Evolutionary conservation across 176 grass and related monocot species (phyloP).

Genomic region (Avena atlantica): DNA sequence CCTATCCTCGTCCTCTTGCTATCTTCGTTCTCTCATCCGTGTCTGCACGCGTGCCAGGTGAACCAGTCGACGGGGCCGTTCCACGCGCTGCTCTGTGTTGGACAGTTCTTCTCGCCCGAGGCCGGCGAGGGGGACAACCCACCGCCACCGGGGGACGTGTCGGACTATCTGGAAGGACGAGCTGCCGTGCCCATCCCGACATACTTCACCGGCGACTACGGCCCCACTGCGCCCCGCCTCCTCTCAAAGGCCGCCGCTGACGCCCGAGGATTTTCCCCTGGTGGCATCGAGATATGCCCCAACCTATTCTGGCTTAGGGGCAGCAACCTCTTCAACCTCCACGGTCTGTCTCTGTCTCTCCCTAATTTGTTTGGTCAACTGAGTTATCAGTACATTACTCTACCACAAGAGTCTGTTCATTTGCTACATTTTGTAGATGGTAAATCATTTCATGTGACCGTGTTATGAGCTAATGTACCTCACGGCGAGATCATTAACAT

Average conservation of each 20-base stretch:
- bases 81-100: slow-evolving; percentile 83
- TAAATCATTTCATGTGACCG: background rate
- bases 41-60: slow-evolving; percentile 47
- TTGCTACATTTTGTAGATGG: background rate
- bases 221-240: slow-evolving; percentile 53
- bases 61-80: slow-evolving; percentile 91
- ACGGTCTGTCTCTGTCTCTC: slow-evolving; percentile 43
- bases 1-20: background rate
- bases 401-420: background rate
- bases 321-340: slow-evolving; percentile 78
- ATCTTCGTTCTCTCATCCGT: background rate
- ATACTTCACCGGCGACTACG: slow-evolving; percentile 95
- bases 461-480: background rate
- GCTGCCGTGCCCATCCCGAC: slow-evolving; percentile 79
- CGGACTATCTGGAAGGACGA: slow-evolving; percentile 82
- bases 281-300: slow-evolving; percentile 75
- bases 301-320: slow-evolving; percentile 96
- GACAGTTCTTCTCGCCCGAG: slow-evolving; percentile 80
- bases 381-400: background rate
- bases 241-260: slow-evolving; percentile 59
- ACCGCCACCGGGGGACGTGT: slow-evolving; percentile 43
- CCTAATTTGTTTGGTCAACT: slow-evolving; percentile 16
- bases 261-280: slow-evolving; percentile 54
- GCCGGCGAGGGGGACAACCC: slow-evolving; percentile 27
- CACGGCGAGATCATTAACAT: background rate